Base-by-base conservation (phyloP, 2,329 filamentous ascomycete species). In the Paecilomyces niveus region DNA sequence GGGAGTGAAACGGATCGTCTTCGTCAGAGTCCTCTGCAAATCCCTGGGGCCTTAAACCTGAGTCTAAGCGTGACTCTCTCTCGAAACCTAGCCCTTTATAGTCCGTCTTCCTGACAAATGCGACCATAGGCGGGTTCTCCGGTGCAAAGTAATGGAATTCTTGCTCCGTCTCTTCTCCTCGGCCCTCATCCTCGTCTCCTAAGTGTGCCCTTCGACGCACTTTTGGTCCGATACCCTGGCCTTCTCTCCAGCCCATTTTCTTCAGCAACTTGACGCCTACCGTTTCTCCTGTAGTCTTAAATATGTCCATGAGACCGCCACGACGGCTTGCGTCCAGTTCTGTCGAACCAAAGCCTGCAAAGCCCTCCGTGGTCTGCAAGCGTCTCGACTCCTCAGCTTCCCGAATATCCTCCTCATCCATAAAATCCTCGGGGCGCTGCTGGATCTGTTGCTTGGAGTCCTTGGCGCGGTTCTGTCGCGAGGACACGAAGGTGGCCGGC, bases 361-460 rank as follows among this genome's bases (percentile, higher is more conserved):
- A 97, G 0, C 82, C 83, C 56, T 86, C 81, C 0, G 85, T 81
- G 0, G 89, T 95, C 66, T 93, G 84, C 33, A 97, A 76, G 61
- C 83, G 83, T 67, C 87, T 85, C 2, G 88, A 82, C 73, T 96
- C 92, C 59, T 89, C 90, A 0, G 88, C 89, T 71, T 96, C 92
- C 6, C 89, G 89, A 33, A 96, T 79, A 73, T 99, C 94, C 72
- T 99, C 94, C 50, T 96, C 93, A 68, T 99, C 94, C 94, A 99
- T 99, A 67, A 92, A 97, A 70, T 97, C 92, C 72, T 97, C 92
- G 0, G 86, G 84, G 54, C 87, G 85, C 69, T 89, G 86, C 62
- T 82, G 64, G 1, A 76, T 65, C 62, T 63, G 56, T 54, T 71
- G 67, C 57, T 83, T 81, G n/a, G 79, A 80, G 77, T 89, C 84